Evolutionary conservation across 2,329 filamentous ascomycete species (phyloP).

Genomic region (Colletotrichum sansevieriae): DNA sequence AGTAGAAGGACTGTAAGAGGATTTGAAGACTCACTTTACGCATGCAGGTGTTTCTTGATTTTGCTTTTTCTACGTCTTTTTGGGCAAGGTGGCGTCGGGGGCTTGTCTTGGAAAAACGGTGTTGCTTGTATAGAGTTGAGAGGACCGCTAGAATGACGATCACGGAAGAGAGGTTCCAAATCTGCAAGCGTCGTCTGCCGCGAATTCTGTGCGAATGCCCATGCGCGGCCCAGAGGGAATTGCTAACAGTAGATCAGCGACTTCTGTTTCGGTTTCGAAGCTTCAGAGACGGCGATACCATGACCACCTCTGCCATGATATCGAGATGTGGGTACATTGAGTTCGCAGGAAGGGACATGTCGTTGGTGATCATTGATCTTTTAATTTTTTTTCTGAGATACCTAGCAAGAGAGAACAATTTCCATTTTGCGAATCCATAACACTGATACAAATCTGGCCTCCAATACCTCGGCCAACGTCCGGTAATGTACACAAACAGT

Average conservation of each 20-base stretch:
- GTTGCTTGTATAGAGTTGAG: slow-evolving; percentile 1
- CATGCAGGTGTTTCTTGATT: too few relatives aligned
- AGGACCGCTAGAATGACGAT: neutral
- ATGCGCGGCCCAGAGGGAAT: neutral
- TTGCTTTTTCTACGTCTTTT: neutral
- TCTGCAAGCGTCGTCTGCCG: too few relatives aligned
- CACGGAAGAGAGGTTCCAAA: too few relatives aligned
- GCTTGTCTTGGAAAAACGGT: neutral
- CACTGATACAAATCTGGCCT: slow-evolving; percentile 15
- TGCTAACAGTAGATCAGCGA: too few relatives aligned
- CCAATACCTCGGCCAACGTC: neutral
- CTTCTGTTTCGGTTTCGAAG: too few relatives aligned
- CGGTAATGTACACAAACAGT: slow-evolving; percentile 16
- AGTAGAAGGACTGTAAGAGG: neutral
- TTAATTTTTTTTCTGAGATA: slow-evolving; percentile 15
- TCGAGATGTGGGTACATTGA: neutral
- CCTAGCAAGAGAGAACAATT: neutral
- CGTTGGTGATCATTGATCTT: slow-evolving; percentile 33
- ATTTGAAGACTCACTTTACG: too few relatives aligned
- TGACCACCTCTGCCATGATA: too few relatives aligned
- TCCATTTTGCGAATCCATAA: neutral
- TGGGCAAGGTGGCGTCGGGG: neutral
- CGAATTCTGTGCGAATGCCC: too few relatives aligned
- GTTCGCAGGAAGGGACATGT: neutral
- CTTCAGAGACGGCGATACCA: neutral